Evolutionary conservation across 2,329 filamentous ascomycete genomes (phyloP).

Genomic region (Verticillium tricorpus): DNA sequence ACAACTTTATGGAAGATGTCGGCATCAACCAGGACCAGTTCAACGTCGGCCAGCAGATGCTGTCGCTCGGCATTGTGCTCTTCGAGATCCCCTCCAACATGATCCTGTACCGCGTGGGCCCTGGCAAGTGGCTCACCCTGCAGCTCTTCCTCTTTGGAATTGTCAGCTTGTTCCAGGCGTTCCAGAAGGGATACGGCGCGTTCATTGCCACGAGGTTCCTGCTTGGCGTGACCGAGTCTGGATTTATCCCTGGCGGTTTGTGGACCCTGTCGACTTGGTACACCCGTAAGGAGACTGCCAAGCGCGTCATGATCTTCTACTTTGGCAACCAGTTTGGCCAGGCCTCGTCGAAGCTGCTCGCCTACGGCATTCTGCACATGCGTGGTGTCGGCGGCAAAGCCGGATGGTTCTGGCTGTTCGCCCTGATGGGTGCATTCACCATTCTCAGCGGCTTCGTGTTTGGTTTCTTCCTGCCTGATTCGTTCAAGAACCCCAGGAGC

Average conservation of each 20-base stretch:
- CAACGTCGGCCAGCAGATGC: slow-evolving; percentile 46
- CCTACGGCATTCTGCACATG: slow-evolving; percentile 45
- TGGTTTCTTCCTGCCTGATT: slow-evolving; percentile 39
- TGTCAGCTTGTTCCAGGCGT: slow-evolving; percentile 51
- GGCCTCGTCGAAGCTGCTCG: slow-evolving; percentile 34
- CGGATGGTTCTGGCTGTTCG: slow-evolving; percentile 56
- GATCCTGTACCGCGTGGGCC: slow-evolving; percentile 40
- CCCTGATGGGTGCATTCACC: slow-evolving; percentile 49
- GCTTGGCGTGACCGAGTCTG: slow-evolving; percentile 48
- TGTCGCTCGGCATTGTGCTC: slow-evolving; percentile 43
- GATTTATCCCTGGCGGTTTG: slow-evolving; percentile 48
- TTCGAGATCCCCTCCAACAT: slow-evolving; percentile 43
- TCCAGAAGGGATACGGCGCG: slow-evolving; percentile 38
- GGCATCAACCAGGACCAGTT: slow-evolving; percentile 44
- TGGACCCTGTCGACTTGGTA: slow-evolving; percentile 53
- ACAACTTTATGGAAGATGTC: slow-evolving; percentile 44
- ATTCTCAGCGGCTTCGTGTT: slow-evolving; percentile 35
- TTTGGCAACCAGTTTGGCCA: slow-evolving; percentile 50
- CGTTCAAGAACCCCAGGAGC: slow-evolving; percentile 36
- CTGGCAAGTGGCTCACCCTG: slow-evolving; percentile 47
- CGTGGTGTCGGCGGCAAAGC: slow-evolving; percentile 38
- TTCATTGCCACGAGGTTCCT: slow-evolving; percentile 47
- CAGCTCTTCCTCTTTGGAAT: slow-evolving; percentile 50
- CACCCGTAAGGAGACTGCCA: slow-evolving; percentile 44
- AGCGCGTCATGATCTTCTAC: slow-evolving; percentile 50